Evolutionary conservation across 805 yeast species (phyloP), one percentile per base, ranked within the genome.

Genomic region (Komagataella mondaviorum): DNA sequence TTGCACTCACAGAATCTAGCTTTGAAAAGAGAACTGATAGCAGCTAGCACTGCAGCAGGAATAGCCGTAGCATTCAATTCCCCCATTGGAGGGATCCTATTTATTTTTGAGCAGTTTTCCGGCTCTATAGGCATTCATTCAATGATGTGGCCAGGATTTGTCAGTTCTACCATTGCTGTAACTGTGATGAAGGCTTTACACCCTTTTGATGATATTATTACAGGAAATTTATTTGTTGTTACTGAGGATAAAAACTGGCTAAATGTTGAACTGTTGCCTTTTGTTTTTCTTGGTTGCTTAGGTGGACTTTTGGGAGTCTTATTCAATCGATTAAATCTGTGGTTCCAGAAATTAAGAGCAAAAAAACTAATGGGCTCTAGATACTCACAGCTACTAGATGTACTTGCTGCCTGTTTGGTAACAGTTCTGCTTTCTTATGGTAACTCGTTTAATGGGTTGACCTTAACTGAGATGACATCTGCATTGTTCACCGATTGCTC

Each of bases 41-140:
- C 83, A 17, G 89, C 95, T 1, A 86, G 90, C 0, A 76, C 87
- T 1, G 90, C 95, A 0, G 82, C 90, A 1, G 96, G 96, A 4
- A 83, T 88, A 22, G 79, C 90, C 0, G 86, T 85, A 12, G 95
- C 96, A 0, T 87, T 88, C 65, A 85, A 84, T 54, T 81, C 95
- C 0, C 96, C 96, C 2, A 81, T 88, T 52, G 95, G 95, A 6
- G 96, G 96, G 1, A 93, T 88, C 1, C 63, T 88, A 36, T 88
- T 87, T 63, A 83, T 85, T 4, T 63, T 85, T 17, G 95, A 88
- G 59, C 80, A 79, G 54, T 69, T 83, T 47, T 78, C 83, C 3
- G 76, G 81, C 39, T 85, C 76, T 59, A 79, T 83, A 59, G 77
- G 75, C 48, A 78, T 83, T 18, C 78, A 78, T 23, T 76, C 73